phyloP scores from a whole-genome alignment of 129 eudicot genomes.

The Arctium lappa region DNA sequence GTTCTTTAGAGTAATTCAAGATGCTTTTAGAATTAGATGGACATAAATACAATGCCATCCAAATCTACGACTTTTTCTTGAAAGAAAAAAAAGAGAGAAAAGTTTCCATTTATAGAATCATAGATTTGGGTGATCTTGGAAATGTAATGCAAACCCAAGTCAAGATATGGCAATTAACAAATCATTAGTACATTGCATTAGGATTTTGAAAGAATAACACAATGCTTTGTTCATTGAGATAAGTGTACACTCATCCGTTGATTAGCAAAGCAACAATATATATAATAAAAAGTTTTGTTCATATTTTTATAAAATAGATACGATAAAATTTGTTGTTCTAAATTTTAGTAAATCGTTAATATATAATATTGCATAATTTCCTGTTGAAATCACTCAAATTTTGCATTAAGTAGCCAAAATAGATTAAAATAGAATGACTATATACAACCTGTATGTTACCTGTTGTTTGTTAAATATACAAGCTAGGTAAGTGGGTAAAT shows the following conservation, averaged over 20 bases:
- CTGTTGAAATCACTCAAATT: neutral
- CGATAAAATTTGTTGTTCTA: no score
- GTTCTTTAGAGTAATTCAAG: neutral
- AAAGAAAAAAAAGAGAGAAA: neutral
- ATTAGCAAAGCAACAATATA: neutral
- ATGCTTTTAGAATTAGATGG: neutral
- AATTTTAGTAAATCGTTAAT: no score
- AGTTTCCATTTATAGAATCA: conserved; percentile 15
- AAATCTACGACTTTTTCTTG: conserved; percentile 7
- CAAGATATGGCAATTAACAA: conserved; percentile 11
- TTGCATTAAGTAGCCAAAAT: neutral
- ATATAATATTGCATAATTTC: no score
- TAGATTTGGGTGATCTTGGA: conserved; percentile 20
- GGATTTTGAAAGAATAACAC: conserved; percentile 24
- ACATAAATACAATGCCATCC: neutral
- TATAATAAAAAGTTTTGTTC: no score
- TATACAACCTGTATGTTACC: neutral
- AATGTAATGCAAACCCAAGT: conserved; percentile 2
- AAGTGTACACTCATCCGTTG: neutral
- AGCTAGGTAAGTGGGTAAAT: no score
- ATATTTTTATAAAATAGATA: no score
- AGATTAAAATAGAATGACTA: no score
- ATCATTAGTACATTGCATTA: conserved; percentile 24
- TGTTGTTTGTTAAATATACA: no score
- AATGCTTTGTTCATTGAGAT: conserved; percentile 6